Base-by-base conservation (phyloP, 768 basidiomycete species). In the Boletus sensibilis region DNA sequence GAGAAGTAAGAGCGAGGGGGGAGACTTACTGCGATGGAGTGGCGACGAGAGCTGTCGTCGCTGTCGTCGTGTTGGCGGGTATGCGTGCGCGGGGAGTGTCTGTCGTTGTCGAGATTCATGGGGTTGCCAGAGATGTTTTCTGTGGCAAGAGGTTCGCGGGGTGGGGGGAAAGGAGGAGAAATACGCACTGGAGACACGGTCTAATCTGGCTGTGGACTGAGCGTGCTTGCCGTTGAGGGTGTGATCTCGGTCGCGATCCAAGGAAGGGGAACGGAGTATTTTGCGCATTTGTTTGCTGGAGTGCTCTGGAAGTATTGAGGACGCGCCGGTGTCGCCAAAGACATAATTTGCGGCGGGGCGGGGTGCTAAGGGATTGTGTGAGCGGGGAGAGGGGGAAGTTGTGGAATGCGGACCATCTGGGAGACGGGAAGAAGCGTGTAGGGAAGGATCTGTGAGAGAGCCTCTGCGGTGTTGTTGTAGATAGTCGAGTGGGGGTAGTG, bases 381-480 rank as follows among this genome's bases (percentile, higher is more conserved):
- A 63, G 66, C 35, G 65, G 58, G 53, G 38, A 42, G 47, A 11
- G 1, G 49, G 13, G 23, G 5, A 9, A n/a, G n/a, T n/a, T n/a
- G n/a, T n/a, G n/a, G n/a, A n/a, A n/a, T n/a, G n/a, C n/a, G n/a
- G n/a, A n/a, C n/a, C n/a, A n/a, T n/a, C n/a, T n/a, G n/a, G n/a
- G n/a, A n/a, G n/a, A n/a, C n/a, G n/a, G n/a, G n/a, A n/a, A n/a
- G n/a, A 72, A 27, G 82, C 84, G 73, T 90, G 88, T 48, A 91
- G 78, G 40, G 86, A 85, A 4, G 90, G 90, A 76, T 92, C 91
- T 9, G 90, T 90, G 67, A 90, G 87, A 2, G 91, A 92, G 56
- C 88, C 88, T 55, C 89, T 76, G n/a, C 90, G 82, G 67, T 91
- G 90, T 52, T 81, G 89, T 69, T 90, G 89, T 25, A 91, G 80